Evolutionary conservation across 768 basidiomycete genomes (phyloP).

Genomic region (Hericium rajendrae): DNA sequence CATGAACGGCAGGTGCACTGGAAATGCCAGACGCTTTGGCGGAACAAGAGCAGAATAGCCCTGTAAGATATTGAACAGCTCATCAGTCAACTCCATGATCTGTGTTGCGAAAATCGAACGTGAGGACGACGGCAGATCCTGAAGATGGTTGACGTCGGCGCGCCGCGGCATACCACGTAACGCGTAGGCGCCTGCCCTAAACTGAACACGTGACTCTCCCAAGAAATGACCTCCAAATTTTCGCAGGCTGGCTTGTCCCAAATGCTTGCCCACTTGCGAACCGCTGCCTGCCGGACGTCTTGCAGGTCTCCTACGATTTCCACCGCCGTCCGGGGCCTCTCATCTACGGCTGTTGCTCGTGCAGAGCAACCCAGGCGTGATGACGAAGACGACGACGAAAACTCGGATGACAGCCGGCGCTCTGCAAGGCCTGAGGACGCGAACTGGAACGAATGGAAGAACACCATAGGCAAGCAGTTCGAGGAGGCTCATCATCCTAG

Average conservation of each 20-base stretch:
- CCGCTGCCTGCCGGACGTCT: background rate
- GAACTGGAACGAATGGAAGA: constrained; percentile 3
- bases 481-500: constrained; percentile 24
- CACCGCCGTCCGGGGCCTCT: background rate
- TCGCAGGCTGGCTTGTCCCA: background rate
- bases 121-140: background rate
- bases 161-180: background rate
- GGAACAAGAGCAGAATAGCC: constrained; percentile 45
- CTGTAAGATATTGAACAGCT: constrained; percentile 35
- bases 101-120: background rate
- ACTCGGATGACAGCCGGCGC: background rate
- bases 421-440: background rate
- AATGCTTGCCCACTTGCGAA: background rate
- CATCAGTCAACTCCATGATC: too few relatives aligned
- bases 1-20: constrained; percentile 26
- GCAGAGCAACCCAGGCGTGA: background rate
- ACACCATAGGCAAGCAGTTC: constrained; percentile 8
- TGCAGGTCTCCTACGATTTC: background rate
- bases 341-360: background rate
- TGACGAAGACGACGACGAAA: too few relatives aligned
- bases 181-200: constrained; percentile 8
- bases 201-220: background rate
- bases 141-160: background rate
- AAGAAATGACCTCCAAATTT: background rate
- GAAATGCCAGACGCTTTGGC: constrained; percentile 32